phyloP scores from a whole-genome alignment of 805 yeast species.

The Maudiozyma pseudohumilis region DNA sequence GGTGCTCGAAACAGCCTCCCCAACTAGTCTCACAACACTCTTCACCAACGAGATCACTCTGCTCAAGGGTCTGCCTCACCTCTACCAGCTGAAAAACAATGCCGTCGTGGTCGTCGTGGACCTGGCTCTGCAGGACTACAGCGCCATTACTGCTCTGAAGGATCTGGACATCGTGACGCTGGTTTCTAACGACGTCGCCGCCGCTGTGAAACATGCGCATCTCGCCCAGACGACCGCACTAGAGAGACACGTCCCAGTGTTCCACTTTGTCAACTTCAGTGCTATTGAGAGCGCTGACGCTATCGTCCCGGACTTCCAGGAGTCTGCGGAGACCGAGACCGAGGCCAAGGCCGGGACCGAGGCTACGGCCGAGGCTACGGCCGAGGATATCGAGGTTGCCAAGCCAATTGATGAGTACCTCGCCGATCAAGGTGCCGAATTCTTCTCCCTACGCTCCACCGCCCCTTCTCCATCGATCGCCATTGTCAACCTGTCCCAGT shows the following conservation, averaged over 20 bases:
- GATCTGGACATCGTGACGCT: constrained; percentile 56
- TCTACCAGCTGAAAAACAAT: constrained; percentile 33
- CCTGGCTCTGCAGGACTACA: constrained; percentile 51
- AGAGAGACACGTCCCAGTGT: constrained; percentile 42
- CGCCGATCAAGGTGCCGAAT: neutral
- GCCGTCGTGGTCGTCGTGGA: constrained; percentile 55
- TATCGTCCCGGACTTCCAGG: constrained; percentile 1
- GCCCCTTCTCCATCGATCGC: neutral
- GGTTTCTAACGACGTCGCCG: constrained; percentile 52
- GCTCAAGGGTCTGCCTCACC: constrained; percentile 50
- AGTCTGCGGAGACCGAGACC: neutral
- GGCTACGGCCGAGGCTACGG: neutral
- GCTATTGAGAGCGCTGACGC: neutral
- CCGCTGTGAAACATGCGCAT: constrained; percentile 43
- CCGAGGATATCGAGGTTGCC: neutral
- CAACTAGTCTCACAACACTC: constrained; percentile 34
- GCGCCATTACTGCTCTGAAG: constrained; percentile 60
- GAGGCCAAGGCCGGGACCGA: neutral
- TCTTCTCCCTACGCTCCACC: neutral
- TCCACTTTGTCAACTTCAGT: constrained; percentile 50
- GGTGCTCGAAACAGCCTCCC: constrained; percentile 10
- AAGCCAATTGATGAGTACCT: neutral
- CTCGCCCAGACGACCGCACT: constrained; percentile 51
- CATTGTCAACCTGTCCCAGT: constrained; percentile 51
- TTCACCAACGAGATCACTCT: constrained; percentile 45